Evolutionary conservation across 495 filamentous ascomycete genomes (phyloP).

Genomic region (Neurospora sp.): DNA sequence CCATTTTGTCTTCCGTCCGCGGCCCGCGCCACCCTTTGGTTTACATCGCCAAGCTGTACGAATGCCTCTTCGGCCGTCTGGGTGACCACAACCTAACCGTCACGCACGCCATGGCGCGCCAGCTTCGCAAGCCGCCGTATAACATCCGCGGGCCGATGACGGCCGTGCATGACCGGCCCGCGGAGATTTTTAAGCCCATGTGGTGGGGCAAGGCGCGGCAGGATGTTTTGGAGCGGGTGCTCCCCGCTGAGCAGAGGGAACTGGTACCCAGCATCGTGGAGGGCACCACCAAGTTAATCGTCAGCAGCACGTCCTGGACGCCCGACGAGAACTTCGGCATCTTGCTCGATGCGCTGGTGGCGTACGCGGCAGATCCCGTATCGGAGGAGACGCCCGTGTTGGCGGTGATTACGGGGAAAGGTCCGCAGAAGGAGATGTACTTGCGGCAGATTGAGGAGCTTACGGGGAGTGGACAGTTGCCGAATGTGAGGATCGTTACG

Average conservation of each 20-base stretch:
- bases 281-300: slow-evolving; percentile 53
- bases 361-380: slow-evolving; percentile 42
- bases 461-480: slow-evolving; percentile 46
- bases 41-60: slow-evolving; percentile 62
- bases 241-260: slow-evolving; percentile 38
- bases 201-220: slow-evolving; percentile 32
- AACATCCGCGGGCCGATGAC: slow-evolving; percentile 51
- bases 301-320: slow-evolving; percentile 94
- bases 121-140: slow-evolving; percentile 54
- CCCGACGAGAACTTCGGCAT: slow-evolving; percentile 90
- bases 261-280: slow-evolving; percentile 44
- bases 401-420: slow-evolving; percentile 87
- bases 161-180: slow-evolving; percentile 79
- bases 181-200: slow-evolving; percentile 69
- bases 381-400: slow-evolving; percentile 32
- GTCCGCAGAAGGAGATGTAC: slow-evolving; percentile 73
- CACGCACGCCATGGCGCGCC: slow-evolving; percentile 72
- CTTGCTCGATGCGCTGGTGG: slow-evolving; percentile 71
- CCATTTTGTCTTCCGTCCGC: slow-evolving; percentile 65
- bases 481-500: slow-evolving; percentile 60
- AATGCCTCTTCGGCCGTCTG: slow-evolving; percentile 54
- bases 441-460: slow-evolving; percentile 50
- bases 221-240: slow-evolving; percentile 49
- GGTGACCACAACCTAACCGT: slow-evolving; percentile 77
- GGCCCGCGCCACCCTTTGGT: slow-evolving; percentile 70